Evolutionary conservation across 768 basidiomycete species (phyloP), one percentile per base, ranked within the genome.

Genomic region (Lentinula raphanica): DNA sequence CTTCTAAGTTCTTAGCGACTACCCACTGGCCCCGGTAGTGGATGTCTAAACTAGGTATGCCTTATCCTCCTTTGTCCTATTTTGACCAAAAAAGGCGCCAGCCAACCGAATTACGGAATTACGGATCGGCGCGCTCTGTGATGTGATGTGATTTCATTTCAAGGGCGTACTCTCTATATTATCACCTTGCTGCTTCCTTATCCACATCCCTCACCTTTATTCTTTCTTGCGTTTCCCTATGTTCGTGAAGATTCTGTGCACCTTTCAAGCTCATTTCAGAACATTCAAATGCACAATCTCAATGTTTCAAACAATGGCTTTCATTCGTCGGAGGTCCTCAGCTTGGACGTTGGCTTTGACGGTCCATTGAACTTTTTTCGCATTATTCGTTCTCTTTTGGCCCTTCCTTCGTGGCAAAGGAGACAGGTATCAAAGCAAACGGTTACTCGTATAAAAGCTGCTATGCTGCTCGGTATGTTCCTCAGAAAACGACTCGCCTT

Each of bases 161-260:
- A 23, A 53, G 36, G 51, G 51, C 40, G 21, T 25, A 40, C 51
- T 53, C 51, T 53, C 23, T 39, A 39, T 53, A 53, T 53, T 25
- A 53, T 53, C 51, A 53, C 51, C 7, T 39, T 35, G 29, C 51
- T 32, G 51, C 36, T 23, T 21, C 36, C 21, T 38, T 39, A 17
- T 36, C 35, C 13, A 25, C 36, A n/a, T 7, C 21, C 17, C 17
- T 28, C 7, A 35, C 31, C 29, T 35, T 53, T 53, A 35, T 25
- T 9, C 35, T 53, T 36, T 56, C 25, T 31, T 35, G 9, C 32
- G 25, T n/a, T 21, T 31, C 32, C 28, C 28, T 46, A 21, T 46
- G 28, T 56, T 45, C 21, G 39, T 19, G n/a, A 8, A n/a, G 11
- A 23, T 5, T 23, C n/a, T 8, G 6, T 11, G 23, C 27, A n/a